Conservation (phyloP, 1,284 basidiomycete species). For the Pisolithus thermaeus region DNA sequence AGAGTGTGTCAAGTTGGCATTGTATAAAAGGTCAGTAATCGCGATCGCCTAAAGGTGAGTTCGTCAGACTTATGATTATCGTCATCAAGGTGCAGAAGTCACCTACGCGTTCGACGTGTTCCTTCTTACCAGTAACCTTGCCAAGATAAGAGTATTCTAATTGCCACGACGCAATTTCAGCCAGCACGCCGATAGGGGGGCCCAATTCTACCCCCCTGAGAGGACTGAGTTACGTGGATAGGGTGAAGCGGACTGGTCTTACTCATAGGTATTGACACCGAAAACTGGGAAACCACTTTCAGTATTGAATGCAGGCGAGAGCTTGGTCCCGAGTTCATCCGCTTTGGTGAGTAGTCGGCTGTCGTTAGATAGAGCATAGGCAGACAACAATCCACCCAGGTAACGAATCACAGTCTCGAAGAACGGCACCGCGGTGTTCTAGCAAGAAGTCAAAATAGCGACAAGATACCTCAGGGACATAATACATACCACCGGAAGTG, state of each 20-base stretch:
- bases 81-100: neutral
- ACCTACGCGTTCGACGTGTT: slow-evolving; percentile 42
- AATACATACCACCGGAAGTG: slow-evolving; percentile 30
- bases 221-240: neutral
- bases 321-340: slow-evolving; percentile 44
- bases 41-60: slow-evolving; percentile 37
- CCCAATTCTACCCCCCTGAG: slow-evolving; percentile 13
- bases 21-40: slow-evolving; percentile 44
- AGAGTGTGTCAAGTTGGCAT: slow-evolving; percentile 36
- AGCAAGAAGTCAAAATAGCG: neutral
- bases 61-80: neutral
- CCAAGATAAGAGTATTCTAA: slow-evolving; percentile 56
- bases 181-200: slow-evolving; percentile 36
- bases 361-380: slow-evolving; percentile 66
- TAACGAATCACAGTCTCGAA: slow-evolving; percentile 90
- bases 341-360: slow-evolving; percentile 41
- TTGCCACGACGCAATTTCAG: slow-evolving; percentile 53
- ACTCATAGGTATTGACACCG: slow-evolving; percentile 45
- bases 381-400: slow-evolving; percentile 78
- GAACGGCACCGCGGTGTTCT: slow-evolving; percentile 46
- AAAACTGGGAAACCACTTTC: slow-evolving; percentile 44
- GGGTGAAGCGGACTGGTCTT: slow-evolving; percentile 10
- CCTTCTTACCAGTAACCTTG: slow-evolving; percentile 45
- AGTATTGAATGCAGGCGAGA: slow-evolving; percentile 49
- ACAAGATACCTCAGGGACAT: neutral